Evolutionary conservation across 441 rosid species (phyloP).

Genomic region (Raphanus hybrid): DNA sequence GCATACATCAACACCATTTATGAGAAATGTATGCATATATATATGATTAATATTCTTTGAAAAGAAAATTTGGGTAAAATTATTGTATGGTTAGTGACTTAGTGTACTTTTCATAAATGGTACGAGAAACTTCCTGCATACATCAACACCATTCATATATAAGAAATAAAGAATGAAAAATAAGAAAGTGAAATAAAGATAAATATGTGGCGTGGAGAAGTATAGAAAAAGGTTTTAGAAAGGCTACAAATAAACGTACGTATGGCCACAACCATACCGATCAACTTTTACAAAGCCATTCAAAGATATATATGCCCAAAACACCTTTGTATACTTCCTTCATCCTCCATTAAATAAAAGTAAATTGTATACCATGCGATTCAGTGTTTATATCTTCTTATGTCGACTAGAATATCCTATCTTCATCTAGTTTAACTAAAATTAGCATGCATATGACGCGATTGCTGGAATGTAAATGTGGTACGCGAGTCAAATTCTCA

Average conservation of each 20-base stretch:
- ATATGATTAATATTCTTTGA: too few relatives aligned
- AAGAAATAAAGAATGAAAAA: background rate
- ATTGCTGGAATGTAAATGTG: constrained; percentile 6
- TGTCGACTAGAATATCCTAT: constrained; percentile 9
- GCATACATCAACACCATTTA: too few relatives aligned
- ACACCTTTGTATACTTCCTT: background rate
- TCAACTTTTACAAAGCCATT: constrained; percentile 29
- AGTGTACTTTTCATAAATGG: background rate
- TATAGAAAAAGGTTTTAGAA: constrained; percentile 8
- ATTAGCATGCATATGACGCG: background rate
- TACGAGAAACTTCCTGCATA: constrained; percentile 4
- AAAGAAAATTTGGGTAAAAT: too few relatives aligned
- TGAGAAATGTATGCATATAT: too few relatives aligned
- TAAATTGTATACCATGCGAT: background rate
- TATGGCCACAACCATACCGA: constrained; percentile 38
- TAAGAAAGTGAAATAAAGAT: constrained; percentile 7
- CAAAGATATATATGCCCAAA: constrained; percentile 21
- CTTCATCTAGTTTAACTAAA: background rate
- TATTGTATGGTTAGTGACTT: too few relatives aligned
- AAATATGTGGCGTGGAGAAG: constrained; percentile 34
- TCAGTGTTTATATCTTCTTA: background rate
- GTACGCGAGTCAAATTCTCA: background rate
- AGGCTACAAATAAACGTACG: constrained; percentile 24
- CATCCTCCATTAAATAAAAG: background rate
- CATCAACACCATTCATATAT: constrained; percentile 12